phyloP scores from a whole-genome alignment of 345 rosid genomes.

The Citrus trifoliata region DNA sequence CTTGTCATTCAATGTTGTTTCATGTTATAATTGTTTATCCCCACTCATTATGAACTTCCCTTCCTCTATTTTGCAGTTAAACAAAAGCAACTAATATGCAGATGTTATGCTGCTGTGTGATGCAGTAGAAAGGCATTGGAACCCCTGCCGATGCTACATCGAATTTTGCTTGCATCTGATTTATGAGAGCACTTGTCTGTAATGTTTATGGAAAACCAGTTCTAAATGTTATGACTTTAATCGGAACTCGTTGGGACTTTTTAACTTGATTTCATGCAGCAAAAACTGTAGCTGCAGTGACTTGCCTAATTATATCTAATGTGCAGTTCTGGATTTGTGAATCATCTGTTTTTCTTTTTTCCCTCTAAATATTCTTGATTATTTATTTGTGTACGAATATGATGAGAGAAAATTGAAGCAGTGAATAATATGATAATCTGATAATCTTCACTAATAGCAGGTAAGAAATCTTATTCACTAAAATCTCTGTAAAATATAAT shows the following conservation, averaged over 20 bases:
- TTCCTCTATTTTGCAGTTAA: conserved; percentile 42
- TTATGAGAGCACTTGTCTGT: conserved; percentile 23
- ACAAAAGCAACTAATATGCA: neutral
- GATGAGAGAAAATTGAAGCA: too few relatives aligned
- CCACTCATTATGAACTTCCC: neutral
- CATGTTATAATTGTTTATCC: conserved; percentile 9
- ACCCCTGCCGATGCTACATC: conserved; percentile 28
- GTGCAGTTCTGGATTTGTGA: conserved; percentile 41
- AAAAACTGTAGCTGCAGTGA: conserved; percentile 33
- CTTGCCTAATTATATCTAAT: conserved; percentile 41
- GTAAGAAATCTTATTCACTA: too few relatives aligned
- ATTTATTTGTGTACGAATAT: too few relatives aligned
- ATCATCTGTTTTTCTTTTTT: neutral
- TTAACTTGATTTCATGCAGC: conserved; percentile 40
- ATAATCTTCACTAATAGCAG: too few relatives aligned
- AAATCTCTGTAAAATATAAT: too few relatives aligned
- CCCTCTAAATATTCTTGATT: too few relatives aligned
- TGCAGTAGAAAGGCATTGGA: conserved; percentile 29
- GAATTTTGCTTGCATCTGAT: conserved; percentile 35
- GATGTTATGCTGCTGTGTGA: conserved; percentile 17
- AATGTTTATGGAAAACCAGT: conserved; percentile 17
- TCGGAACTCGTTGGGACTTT: conserved; percentile 13
- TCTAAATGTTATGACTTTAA: conserved; percentile 30
- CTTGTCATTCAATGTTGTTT: neutral
- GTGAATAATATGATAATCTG: too few relatives aligned